Evolutionary conservation across 306 rosid species (phyloP).

Genomic region (Dalbergia cochinchinensis): DNA sequence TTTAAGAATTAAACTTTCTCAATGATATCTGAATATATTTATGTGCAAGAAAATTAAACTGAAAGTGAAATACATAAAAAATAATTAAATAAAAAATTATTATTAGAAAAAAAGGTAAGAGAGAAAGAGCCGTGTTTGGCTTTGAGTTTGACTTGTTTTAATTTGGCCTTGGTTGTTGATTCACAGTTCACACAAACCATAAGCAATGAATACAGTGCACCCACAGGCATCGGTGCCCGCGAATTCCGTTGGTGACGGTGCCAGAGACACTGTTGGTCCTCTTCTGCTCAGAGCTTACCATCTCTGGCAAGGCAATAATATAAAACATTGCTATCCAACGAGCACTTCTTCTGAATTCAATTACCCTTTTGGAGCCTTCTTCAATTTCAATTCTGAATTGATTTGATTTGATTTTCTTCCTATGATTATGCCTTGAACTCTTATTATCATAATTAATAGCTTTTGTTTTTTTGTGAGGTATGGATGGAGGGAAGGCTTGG

Average conservation of each 20-base stretch:
- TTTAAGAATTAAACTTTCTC: no score
- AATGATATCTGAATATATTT: no score
- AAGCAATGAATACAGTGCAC: conserved; percentile 37
- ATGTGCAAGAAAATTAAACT: no score
- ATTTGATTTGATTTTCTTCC: neutral
- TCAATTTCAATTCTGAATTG: neutral
- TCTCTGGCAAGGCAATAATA: conserved; percentile 80
- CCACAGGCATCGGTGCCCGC: conserved; percentile 39
- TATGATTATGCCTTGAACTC: neutral
- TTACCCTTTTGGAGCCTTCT: neutral
- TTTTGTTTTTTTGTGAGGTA: neutral
- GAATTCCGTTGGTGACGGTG: conserved; percentile 21
- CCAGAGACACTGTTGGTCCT: conserved; percentile 35
- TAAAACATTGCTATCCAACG: neutral
- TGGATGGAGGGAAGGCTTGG: neutral
- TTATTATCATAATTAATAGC: neutral
- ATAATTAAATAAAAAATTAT: no score
- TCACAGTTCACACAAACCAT: neutral
- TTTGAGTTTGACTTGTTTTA: neutral
- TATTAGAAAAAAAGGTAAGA: no score
- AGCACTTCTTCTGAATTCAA: neutral
- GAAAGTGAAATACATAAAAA: no score
- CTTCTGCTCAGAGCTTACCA: conserved; percentile 54
- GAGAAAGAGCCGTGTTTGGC: conserved; percentile 5
- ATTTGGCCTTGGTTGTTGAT: neutral